Conservation (phyloP, 768 basidiomycete species). For the Myochromella boudieri region DNA sequence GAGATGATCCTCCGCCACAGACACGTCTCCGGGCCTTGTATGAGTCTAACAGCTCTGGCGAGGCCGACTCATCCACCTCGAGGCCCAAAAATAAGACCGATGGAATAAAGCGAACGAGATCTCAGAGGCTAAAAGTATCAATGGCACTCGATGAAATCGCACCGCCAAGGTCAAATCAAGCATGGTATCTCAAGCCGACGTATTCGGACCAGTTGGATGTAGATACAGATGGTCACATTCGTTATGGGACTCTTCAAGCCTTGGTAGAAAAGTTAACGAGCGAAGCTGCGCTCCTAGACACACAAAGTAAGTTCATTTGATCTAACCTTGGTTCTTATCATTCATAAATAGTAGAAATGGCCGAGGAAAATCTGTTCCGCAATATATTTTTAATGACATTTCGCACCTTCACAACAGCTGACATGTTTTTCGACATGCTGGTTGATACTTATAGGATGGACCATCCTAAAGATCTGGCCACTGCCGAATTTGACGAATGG, state of each 20-base stretch:
- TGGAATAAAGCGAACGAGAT: conserved; percentile 18
- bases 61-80: conserved; percentile 4
- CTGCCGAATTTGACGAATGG: conserved; percentile 64
- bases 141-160: conserved; percentile 41
- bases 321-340: background rate
- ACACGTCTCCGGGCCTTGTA: conserved; percentile 17
- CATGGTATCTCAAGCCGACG: conserved; percentile 62
- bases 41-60: conserved; percentile 5
- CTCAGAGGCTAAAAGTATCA: conserved; percentile 37
- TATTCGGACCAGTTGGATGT: conserved; percentile 64
- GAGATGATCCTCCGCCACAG: conserved; percentile 33
- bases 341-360: conserved; percentile 15
- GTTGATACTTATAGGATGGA: conserved; percentile 60
- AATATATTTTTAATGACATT: conserved; percentile 83
- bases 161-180: conserved; percentile 36
- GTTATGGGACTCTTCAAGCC: conserved; percentile 68
- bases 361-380: conserved; percentile 38
- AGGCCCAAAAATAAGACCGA: conserved; percentile 11
- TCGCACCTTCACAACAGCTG: conserved; percentile 73
- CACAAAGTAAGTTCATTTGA: conserved; percentile 47
- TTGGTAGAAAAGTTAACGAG: conserved; percentile 70
- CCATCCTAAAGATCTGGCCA: conserved; percentile 46
- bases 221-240: conserved; percentile 64
- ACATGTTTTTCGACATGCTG: conserved; percentile 67
- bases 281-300: conserved; percentile 38